Evolutionary conservation across 495 filamentous ascomycete species (phyloP).

Genomic region (Xylaria grammica): DNA sequence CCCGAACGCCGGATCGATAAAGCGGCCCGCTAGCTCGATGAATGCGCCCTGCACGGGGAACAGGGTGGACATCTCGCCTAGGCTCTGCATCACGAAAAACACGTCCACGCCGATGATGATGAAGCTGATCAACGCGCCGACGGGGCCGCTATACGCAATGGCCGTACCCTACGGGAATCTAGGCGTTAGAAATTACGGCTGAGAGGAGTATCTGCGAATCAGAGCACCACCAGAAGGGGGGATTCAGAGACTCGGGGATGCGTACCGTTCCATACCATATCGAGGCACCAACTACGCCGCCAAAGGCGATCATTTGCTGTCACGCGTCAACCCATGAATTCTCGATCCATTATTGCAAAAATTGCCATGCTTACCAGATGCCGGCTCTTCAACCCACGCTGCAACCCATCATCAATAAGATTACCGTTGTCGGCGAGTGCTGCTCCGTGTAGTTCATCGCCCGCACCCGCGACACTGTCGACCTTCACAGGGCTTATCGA

Average conservation of each 20-base stretch:
- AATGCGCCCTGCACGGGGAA: conserved; percentile 62
- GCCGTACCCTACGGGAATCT: conserved; percentile 45
- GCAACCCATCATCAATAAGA: conserved; percentile 35
- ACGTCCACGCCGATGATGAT: conserved; percentile 60
- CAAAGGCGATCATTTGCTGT: conserved; percentile 54
- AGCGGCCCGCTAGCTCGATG: conserved; percentile 62
- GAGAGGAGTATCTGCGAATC: neutral
- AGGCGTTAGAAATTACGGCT: neutral
- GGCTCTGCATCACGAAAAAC: conserved; percentile 65
- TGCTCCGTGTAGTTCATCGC: conserved; percentile 2
- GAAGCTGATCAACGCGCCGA: conserved; percentile 60
- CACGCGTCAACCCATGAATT: neutral
- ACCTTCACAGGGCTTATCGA: conserved; percentile 4
- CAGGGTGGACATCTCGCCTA: conserved; percentile 63
- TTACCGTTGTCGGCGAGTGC: conserved; percentile 34
- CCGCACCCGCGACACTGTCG: conserved; percentile 5
- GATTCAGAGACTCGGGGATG: neutral
- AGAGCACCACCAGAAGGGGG: neutral
- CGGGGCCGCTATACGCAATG: conserved; percentile 57
- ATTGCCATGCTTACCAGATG: conserved; percentile 30
- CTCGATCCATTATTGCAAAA: neutral
- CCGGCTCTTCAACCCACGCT: conserved; percentile 37
- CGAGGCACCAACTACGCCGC: conserved; percentile 50
- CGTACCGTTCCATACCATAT: conserved; percentile 46
- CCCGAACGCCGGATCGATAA: conserved; percentile 57